These are phyloP conservation scores for Crataegus laevigata DNA, from an alignment of 306 rosid species.

Conservation along the genomic window DNA sequence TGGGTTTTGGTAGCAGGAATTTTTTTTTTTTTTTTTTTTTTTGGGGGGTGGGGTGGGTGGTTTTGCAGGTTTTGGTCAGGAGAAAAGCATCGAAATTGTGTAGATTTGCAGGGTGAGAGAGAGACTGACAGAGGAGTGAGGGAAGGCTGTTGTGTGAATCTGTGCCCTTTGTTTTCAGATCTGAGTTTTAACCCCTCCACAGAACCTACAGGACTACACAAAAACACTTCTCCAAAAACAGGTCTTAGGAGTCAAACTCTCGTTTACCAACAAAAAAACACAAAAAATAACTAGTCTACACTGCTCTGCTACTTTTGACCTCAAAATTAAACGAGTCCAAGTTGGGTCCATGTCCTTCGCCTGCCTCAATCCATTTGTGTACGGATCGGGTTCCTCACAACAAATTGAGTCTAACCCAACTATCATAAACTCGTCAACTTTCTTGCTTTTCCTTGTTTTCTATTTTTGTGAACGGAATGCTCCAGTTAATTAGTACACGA, in stretches of 20 bases:
- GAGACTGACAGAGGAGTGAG: neutral
- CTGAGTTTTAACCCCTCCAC: neutral
- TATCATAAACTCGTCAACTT: neutral
- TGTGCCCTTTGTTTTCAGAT: neutral
- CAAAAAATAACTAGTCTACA: neutral
- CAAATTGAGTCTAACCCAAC: neutral
- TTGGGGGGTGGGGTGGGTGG: too few species aligned
- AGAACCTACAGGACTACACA: neutral
- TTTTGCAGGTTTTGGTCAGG: neutral
- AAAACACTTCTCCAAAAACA: neutral
- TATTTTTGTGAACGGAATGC: too few species aligned
- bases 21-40: too few species aligned
- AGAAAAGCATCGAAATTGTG: slow-evolving; percentile 4
- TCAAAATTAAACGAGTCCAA: slow-evolving; percentile 23
- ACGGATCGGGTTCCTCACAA: slow-evolving; percentile 8
- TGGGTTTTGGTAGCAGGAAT: neutral
- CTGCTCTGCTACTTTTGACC: slow-evolving; percentile 37
- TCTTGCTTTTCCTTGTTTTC: neutral
- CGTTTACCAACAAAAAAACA: neutral
- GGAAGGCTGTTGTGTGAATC: neutral
- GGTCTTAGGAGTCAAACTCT: neutral
- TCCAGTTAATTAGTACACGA: too few species aligned
- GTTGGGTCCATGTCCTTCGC: slow-evolving; percentile 28
- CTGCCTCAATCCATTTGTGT: neutral
- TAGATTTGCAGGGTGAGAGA: neutral